Base-by-base conservation (phyloP, 1,139 yeast genomes). In the Kluyveromyces sp. region DNA sequence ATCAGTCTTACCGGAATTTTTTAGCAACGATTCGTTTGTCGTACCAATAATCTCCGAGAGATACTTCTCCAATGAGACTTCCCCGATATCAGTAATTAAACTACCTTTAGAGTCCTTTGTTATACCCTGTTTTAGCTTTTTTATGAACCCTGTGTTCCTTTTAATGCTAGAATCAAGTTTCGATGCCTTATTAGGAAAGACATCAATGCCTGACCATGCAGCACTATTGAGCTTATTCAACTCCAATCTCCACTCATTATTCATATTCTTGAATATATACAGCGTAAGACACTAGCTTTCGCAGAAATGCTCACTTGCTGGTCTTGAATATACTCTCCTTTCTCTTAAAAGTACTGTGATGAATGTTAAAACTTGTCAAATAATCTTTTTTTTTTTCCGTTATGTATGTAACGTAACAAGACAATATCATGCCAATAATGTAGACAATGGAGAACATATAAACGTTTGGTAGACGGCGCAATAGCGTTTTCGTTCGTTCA, bases 91-190 rank as follows among this genome's bases (percentile, higher is more conserved):
- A 47, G 76, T 75, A 31, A 87, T 51, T 4, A 86, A 64, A 4
- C 72, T 61, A 3, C 60, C 57, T 41, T 68, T 71, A 29, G 68
- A 64, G 3, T 78, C 83, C 35, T 71, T 75, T 35, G 68, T 74
- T 39, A 88, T 67, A 3, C 82, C 72, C 3, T 76, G 71, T 51
- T 81, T 74, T 45, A 88, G 65, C 57, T 83, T 83, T 59, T 83
- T 83, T 48, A 88, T 81, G 56, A 88, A 86, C 0, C 89, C 84
- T 3, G 89, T 82, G 61, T 90, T 88, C 61, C 83, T 86, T 70
- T 89, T 90, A 51, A 90, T 69, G 45, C 92, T 82, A 0, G 95
- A 72, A 60, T 90, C 97, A 15, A 83, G 68, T 41, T 75, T 72
- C 15, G 61, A 52, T 1, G 71, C 60, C 1, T 67, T 56, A 8